Evolutionary conservation across 2,329 filamentous ascomycete species (phyloP).

Genomic region (Aureobasidium lini): DNA sequence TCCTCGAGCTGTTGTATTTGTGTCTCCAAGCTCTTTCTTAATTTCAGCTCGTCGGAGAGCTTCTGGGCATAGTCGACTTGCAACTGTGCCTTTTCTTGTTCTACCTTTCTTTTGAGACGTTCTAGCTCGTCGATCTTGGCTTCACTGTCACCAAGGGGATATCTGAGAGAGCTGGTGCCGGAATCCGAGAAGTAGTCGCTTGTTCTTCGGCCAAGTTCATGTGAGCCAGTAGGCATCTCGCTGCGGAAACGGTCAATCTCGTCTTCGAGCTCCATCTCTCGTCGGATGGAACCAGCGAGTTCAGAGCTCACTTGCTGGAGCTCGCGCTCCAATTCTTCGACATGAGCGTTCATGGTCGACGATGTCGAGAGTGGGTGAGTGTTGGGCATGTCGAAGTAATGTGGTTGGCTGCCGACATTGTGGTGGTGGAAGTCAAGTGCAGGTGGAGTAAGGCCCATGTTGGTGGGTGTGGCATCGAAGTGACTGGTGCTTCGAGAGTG

Average conservation of each 20-base stretch:
- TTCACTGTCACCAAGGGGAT: slow-evolving; percentile 55
- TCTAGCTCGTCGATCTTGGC: slow-evolving; percentile 65
- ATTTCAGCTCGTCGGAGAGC: slow-evolving; percentile 75
- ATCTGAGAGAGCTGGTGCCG: slow-evolving; percentile 76
- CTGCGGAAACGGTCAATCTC: slow-evolving; percentile 78
- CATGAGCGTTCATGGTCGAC: slow-evolving; percentile 46
- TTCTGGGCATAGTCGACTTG: slow-evolving; percentile 78
- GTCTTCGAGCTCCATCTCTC: slow-evolving; percentile 95
- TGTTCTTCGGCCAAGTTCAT: slow-evolving; percentile 62
- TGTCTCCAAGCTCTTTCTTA: slow-evolving; percentile 67
- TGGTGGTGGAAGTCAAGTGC: slow-evolving; percentile 46
- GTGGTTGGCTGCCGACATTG: slow-evolving; percentile 35
- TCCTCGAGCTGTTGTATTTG: slow-evolving; percentile 79
- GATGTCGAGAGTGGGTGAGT: slow-evolving; percentile 35
- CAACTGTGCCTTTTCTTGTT: slow-evolving; percentile 85
- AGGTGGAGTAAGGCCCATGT: slow-evolving; percentile 33
- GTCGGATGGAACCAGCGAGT: slow-evolving; percentile 82
- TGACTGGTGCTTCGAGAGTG: slow-evolving; percentile 32
- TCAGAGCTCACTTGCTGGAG: slow-evolving; percentile 87
- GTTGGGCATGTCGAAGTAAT: slow-evolving; percentile 40
- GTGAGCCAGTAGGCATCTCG: slow-evolving; percentile 52
- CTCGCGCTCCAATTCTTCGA: slow-evolving; percentile 90
- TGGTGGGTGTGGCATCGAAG: slow-evolving; percentile 24
- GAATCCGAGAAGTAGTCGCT: slow-evolving; percentile 99
- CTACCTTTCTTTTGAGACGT: slow-evolving; percentile 70